Evolutionary conservation across 2,329 filamentous ascomycete genomes (phyloP).

Genomic region (Ophiocordyceps camponoti-leonardi): DNA sequence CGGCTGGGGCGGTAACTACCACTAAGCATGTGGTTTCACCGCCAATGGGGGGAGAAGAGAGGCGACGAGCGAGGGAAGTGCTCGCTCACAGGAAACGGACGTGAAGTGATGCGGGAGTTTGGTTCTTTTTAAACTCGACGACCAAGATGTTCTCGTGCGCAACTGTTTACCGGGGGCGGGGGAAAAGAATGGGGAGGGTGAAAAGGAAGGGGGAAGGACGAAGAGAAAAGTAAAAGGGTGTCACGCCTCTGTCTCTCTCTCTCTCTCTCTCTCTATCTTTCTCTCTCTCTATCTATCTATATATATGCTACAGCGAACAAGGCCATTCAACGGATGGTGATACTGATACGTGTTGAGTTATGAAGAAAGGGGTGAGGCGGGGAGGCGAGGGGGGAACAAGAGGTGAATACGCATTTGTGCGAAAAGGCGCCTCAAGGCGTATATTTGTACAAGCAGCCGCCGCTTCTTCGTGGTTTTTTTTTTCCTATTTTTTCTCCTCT

Average conservation of each 20-base stretch:
- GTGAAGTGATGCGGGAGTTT: no score
- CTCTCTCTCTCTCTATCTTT: no score
- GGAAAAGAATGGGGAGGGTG: not conserved
- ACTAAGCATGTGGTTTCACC: constrained; percentile 19
- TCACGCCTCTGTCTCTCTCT: no score
- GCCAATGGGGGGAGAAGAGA: constrained; percentile 8
- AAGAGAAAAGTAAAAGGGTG: not conserved
- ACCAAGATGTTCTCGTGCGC: not conserved
- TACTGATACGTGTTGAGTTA: no score
- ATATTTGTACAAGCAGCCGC: not conserved
- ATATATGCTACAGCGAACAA: not conserved
- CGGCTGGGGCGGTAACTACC: constrained; percentile 45
- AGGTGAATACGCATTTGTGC: not conserved
- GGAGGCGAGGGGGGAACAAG: no score
- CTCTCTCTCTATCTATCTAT: no score
- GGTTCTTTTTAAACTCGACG: no score
- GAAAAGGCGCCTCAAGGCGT: not conserved
- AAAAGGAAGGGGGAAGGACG: no score
- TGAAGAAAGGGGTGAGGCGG: no score
- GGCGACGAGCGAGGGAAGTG: constrained; percentile 5
- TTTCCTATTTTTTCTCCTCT: no score
- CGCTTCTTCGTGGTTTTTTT: no score
- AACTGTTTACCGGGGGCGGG: not conserved
- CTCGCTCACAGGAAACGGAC: constrained; percentile 13
- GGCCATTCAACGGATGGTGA: not conserved